These are phyloP conservation scores for Alternaria metachromatica DNA, from an alignment of 2,329 filamentous ascomycete species.

Conservation along the genomic window DNA sequence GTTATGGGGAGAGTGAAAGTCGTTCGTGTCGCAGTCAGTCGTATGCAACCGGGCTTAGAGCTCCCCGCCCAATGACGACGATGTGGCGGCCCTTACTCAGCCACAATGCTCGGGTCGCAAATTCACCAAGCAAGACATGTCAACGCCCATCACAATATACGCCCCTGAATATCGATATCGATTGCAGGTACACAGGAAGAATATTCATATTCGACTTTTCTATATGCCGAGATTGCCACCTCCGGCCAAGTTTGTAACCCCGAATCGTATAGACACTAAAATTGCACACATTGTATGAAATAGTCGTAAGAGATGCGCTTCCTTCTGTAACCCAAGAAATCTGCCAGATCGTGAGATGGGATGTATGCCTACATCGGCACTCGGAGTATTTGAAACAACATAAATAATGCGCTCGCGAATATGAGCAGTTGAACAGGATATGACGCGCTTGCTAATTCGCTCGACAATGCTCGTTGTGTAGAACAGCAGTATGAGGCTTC, in stretches of 20 bases:
- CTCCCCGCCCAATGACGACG: constrained; percentile 28
- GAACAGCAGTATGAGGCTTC: constrained; percentile 15
- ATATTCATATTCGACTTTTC: constrained; percentile 15
- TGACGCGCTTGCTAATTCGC: constrained; percentile 17
- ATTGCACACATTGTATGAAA: constrained; percentile 27
- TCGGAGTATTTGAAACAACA: neutral
- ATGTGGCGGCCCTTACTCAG: constrained; percentile 20
- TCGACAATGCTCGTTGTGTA: constrained; percentile 14
- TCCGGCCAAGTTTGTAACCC: constrained; percentile 9
- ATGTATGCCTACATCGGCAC: constrained; percentile 2
- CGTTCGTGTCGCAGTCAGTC: constrained; percentile 10
- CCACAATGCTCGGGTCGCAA: constrained; percentile 9
- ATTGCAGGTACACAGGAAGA: neutral
- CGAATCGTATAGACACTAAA: constrained; percentile 34
- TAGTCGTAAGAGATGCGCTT: constrained; percentile 13
- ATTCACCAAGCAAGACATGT: neutral
- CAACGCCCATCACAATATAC: neutral
- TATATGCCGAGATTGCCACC: constrained; percentile 16
- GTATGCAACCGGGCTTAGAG: constrained; percentile 28
- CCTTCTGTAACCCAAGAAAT: constrained; percentile 13
- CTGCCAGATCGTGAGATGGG: neutral
- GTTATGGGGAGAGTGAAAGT: constrained; percentile 9
- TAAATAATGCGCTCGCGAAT: constrained; percentile 2
- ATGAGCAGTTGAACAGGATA: constrained; percentile 5
- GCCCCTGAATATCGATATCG: neutral